Base-by-base conservation (phyloP, 208 protist genomes). In the Trypanosoma platydactyli region DNA sequence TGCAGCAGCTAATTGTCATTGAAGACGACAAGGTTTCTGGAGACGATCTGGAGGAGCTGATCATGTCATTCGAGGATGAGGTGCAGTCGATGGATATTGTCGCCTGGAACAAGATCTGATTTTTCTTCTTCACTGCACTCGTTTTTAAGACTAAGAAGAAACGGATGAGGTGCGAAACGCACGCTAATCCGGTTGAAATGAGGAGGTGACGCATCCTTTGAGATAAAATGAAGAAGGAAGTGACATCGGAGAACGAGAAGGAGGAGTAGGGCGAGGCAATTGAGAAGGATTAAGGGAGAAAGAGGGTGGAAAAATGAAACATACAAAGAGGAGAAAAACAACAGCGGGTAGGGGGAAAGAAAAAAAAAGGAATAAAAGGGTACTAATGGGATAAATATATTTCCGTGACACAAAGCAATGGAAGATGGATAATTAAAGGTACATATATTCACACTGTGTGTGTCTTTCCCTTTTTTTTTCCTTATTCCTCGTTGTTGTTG, bases 101-200 rank as follows among this genome's bases (percentile, higher is more conserved):
- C 40, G 90, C 95, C 55, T 98, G 96, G 92, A 98, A 98, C 81
- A 98, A 98, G 81, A 85, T 98, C 51, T 98, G 97, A 97, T 44
- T 22, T 30, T 42, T 60, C 40, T 1, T 27, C 50, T 20, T 20
- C 59, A 18, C 53, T 5, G 52, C 16, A 29, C 20, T 18, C 13
- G 12, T 18, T 5, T 25, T 24, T 12, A 24, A 12, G 25, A 54
- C 18, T 22, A 29, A 54, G 18, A 35, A 54, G 22, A 12, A 51
- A 22, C 46, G n/a, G n/a, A n/a, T n/a, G n/a, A n/a, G n/a, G n/a
- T n/a, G n/a, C n/a, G n/a, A n/a, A n/a, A n/a, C n/a, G n/a, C n/a
- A n/a, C n/a, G n/a, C n/a, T n/a, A n/a, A n/a, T n/a, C n/a, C n/a
- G n/a, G n/a, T n/a, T n/a, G n/a, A n/a, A n/a, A n/a, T n/a, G n/a